Percentiles rank a stretch among this genome's conserved stretches.
Evolutionary conservation across 345 rosid genomes (phyloP).

Genomic region (Salix caprea): DNA sequence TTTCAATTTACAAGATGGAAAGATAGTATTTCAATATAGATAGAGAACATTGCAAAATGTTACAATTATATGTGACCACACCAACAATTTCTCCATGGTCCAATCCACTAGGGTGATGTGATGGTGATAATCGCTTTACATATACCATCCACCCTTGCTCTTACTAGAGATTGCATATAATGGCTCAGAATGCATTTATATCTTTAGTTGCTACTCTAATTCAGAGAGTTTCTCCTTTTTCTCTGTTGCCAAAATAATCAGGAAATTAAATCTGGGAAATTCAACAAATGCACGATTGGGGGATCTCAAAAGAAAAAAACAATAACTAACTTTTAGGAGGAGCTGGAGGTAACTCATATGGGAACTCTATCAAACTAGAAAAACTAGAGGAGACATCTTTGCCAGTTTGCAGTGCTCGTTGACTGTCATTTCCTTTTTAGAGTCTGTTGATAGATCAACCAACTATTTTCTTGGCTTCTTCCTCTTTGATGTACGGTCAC

Average conservation of each 20-base stretch:
- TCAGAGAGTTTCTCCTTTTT: constrained; percentile 25
- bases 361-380: constrained; percentile 15
- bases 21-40: neutral
- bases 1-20: too few species aligned
- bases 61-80: neutral
- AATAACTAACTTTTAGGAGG: constrained; percentile 23
- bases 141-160: neutral
- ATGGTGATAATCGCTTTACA: neutral
- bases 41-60: neutral
- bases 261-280: neutral
- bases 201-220: constrained; percentile 23
- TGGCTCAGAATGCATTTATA: too few species aligned
- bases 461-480: constrained; percentile 23
- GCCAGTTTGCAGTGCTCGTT: constrained; percentile 27
- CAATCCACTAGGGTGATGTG: neutral
- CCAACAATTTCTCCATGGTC: neutral
- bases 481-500: constrained; percentile 18
- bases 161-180: neutral
- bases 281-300: neutral
- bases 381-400: constrained; percentile 17
- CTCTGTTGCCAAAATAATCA: constrained; percentile 15
- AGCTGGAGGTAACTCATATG: constrained; percentile 28
- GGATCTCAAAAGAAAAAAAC: neutral
- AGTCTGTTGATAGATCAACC: constrained; percentile 15
- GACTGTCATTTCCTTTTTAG: constrained; percentile 24